Percentiles rank a stretch among this genome's conserved stretches.
Conservation (phyloP, 2,329 filamentous ascomycete species). For the Botrytis fragariae region DNA sequence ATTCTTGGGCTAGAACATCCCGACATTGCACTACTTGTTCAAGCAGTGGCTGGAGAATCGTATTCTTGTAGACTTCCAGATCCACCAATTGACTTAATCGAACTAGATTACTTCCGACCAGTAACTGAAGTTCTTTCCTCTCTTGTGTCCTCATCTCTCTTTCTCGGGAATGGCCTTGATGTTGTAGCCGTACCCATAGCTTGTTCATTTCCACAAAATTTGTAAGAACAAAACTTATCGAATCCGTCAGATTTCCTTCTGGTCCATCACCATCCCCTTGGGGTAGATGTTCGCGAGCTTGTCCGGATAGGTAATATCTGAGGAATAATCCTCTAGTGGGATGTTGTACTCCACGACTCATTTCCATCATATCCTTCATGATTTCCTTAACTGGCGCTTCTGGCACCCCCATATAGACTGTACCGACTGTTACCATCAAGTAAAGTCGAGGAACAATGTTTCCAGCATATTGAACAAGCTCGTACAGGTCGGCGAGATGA, state of each 20-base stretch:
- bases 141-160: slow-evolving; percentile 91
- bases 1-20: slow-evolving; percentile 95
- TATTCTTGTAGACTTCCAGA: slow-evolving; percentile 87
- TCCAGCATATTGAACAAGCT: slow-evolving; percentile 95
- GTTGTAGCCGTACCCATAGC: slow-evolving; percentile 94
- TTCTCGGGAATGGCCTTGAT: slow-evolving; percentile 95
- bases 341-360: slow-evolving; percentile 97
- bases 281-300: slow-evolving; percentile 86
- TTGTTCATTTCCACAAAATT: slow-evolving; percentile 99
- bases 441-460: slow-evolving; percentile 97
- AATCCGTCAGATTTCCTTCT: slow-evolving; percentile 94
- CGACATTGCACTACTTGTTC: slow-evolving; percentile 98
- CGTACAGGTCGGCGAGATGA: slow-evolving; percentile 95
- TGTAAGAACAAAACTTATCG: slow-evolving; percentile 95
- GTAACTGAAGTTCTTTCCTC: slow-evolving; percentile 87
- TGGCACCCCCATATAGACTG: slow-evolving; percentile 97
- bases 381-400: slow-evolving; percentile 99
- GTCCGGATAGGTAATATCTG: slow-evolving; percentile 92
- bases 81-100: slow-evolving; percentile 94
- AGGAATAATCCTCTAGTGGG: slow-evolving; percentile 93
- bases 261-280: slow-evolving; percentile 81
- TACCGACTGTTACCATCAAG: slow-evolving; percentile 98
- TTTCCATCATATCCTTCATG: slow-evolving; percentile 99
- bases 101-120: slow-evolving; percentile 95
- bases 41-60: slow-evolving; percentile 81